Percentiles rank a stretch among this genome's conserved stretches.
These are phyloP conservation scores for Insectozyma bohioensis DNA, from an alignment of 1,139 yeast genomes.

Conservation along the genomic window DNA sequence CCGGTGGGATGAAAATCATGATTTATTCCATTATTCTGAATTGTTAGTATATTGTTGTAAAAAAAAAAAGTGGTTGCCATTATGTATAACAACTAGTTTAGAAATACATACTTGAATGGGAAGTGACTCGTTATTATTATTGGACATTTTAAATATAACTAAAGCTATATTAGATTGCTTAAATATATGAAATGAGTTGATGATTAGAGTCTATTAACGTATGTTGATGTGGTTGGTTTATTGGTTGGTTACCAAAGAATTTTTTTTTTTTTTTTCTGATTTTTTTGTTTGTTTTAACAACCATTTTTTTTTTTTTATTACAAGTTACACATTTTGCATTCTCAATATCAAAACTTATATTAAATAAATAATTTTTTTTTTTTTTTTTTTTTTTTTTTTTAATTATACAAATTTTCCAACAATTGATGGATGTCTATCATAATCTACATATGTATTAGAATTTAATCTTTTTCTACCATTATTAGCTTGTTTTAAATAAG, in stretches of 20 bases:
- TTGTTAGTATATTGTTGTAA: neutral
- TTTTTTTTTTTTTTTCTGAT: too few species aligned
- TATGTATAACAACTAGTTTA: too few species aligned
- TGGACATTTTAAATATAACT: too few species aligned
- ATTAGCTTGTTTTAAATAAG: conserved; percentile 11
- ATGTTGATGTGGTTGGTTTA: neutral
- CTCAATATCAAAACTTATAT: neutral
- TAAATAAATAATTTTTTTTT: neutral
- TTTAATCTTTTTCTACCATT: conserved; percentile 1
- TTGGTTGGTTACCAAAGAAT: neutral
- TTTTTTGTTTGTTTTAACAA: too few species aligned
- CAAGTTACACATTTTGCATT: too few species aligned
- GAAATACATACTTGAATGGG: too few species aligned
- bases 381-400: neutral
- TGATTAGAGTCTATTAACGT: too few species aligned
- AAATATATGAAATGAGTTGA: too few species aligned
- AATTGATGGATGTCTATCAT: conserved; percentile 6
- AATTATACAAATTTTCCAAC: conserved; percentile 7
- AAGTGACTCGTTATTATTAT: too few species aligned
- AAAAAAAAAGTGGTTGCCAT: neutral
- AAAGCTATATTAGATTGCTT: too few species aligned
- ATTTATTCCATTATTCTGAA: too few species aligned
- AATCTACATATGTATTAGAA: conserved; percentile 4
- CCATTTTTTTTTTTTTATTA: too few species aligned
- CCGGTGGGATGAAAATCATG: conserved; percentile 23